Base-by-base conservation (phyloP, 441 rosid genomes). In the Croton setiger region DNA sequence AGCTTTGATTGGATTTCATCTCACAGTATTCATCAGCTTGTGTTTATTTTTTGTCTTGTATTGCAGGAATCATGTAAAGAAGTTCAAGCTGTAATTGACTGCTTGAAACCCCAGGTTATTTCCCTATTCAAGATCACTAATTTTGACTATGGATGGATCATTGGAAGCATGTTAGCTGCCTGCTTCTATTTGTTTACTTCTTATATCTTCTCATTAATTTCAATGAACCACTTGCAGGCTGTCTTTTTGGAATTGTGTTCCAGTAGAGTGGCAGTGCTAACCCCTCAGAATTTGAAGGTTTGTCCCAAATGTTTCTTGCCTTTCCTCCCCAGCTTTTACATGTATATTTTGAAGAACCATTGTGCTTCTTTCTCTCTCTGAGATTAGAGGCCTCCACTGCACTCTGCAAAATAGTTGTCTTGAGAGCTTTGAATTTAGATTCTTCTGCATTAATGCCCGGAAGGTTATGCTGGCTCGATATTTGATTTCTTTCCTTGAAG, bases 161-260 rank as follows among this genome's bases (percentile, higher is more conserved):
- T 51, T 67, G 21, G 77, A 62, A 44, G 78, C 74, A 47, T 64
- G 57, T 69, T 69, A 70, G 66, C 72, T 71, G 58, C 70, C 68
- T 79, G 80, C 72, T 47, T 68, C 49, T 20, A 45, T 21, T 20
- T 75, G 60, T 68, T 67, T 23, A 6, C 36, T 51, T 36, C 54
- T 68, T 63, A 4, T 0, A 49, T 44, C 21, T 1, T 37, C 8
- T 51, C 4, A 44, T 23, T 15, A 4, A 39, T 8, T 13, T 41
- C 7, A 52, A 0, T 51, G 18, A 33, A 55, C 57, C 58, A 41
- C 36, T 48, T 41, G 35, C 79, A 95, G 98, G 99, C 80, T 65
- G 98, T 95, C 62, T 92, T 95, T 79, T 72, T 95, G 85, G 99
- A 95, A 80, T 69, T 95, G 76, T 95, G 99, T 78, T 73, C 97